These are phyloP conservation scores for Blastocystis sp. DNA, from an alignment of 352 stramenopile genomes.

Conservation along the genomic window DNA sequence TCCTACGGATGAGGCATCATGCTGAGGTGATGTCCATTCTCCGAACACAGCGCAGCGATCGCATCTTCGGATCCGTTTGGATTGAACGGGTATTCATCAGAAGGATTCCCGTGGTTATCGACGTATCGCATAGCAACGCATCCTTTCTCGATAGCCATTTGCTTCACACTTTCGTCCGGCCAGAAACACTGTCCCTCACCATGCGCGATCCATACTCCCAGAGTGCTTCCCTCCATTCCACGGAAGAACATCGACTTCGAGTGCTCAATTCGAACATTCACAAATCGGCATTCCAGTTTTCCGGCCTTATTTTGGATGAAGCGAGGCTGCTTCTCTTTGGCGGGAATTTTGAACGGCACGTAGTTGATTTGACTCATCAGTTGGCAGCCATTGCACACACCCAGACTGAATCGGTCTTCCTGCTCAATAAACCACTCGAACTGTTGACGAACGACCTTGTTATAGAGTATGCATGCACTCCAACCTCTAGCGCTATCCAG, in stretches of 20 bases:
- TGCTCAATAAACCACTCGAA: constrained; percentile 90
- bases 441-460: constrained; percentile 85
- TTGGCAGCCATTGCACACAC: constrained; percentile 98
- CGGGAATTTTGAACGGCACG: constrained; percentile 77
- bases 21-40: constrained; percentile 91
- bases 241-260: constrained; percentile 92
- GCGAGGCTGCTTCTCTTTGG: constrained; percentile 77
- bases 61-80: constrained; percentile 92
- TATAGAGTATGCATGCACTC: constrained; percentile 93
- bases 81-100: constrained; percentile 95
- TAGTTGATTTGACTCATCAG: constrained; percentile 97
- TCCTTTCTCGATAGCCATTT: constrained; percentile 79
- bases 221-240: constrained; percentile 89
- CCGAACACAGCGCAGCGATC: constrained; percentile 91
- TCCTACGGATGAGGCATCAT: constrained; percentile 93
- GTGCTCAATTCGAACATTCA: constrained; percentile 84
- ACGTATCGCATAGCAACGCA: constrained; percentile 92
- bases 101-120: constrained; percentile 79
- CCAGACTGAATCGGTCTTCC: constrained; percentile 94
- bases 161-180: constrained; percentile 80
- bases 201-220: constrained; percentile 96
- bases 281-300: constrained; percentile 92
- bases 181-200: constrained; percentile 89
- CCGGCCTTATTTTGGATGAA: constrained; percentile 95
- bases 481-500: constrained; percentile 96